These are phyloP conservation scores for Globisporangium paroecandrum DNA, from an alignment of 352 stramenopile species.

Conservation along the genomic window DNA sequence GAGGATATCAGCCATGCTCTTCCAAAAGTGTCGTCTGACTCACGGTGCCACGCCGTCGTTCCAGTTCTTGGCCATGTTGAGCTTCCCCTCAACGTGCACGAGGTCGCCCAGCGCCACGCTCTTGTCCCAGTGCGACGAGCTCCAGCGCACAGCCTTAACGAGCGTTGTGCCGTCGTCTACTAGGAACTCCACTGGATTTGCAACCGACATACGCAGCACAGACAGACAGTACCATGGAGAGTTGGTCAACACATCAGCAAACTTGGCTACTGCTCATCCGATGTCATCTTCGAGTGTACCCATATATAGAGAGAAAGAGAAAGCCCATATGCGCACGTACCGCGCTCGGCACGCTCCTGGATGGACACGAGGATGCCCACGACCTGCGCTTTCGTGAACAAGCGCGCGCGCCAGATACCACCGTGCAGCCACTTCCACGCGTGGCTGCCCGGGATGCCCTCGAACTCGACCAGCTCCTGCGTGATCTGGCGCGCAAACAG, in stretches of 20 bases:
- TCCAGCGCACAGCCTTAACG: conserved; percentile 57
- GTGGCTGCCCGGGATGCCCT: conserved; percentile 55
- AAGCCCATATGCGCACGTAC: conserved; percentile 20
- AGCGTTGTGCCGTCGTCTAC: conserved; percentile 73
- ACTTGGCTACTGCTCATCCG: background rate
- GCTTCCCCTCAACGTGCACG: conserved; percentile 69
- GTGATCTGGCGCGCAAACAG: conserved; percentile 48
- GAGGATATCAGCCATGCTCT: background rate
- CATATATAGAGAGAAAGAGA: background rate
- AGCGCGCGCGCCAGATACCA: conserved; percentile 21
- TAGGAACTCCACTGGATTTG: conserved; percentile 53
- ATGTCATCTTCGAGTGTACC: background rate
- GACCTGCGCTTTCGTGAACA: conserved; percentile 73
- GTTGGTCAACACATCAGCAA: background rate
- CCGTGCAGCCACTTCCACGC: conserved; percentile 34
- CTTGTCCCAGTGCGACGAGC: conserved; percentile 15
- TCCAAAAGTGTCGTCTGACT: background rate
- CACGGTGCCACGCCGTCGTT: conserved; percentile 21
- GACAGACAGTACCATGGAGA: background rate
- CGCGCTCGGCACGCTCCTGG: conserved; percentile 44
- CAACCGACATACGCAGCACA: no score
- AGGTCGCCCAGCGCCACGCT: conserved; percentile 52
- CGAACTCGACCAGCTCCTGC: conserved; percentile 37
- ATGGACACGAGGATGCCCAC: conserved; percentile 59
- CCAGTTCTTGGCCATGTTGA: conserved; percentile 59